Evolutionary conservation across 305 asterid genomes (phyloP), one percentile per base, ranked within the genome.

Genomic region (Plantago coronopus): DNA sequence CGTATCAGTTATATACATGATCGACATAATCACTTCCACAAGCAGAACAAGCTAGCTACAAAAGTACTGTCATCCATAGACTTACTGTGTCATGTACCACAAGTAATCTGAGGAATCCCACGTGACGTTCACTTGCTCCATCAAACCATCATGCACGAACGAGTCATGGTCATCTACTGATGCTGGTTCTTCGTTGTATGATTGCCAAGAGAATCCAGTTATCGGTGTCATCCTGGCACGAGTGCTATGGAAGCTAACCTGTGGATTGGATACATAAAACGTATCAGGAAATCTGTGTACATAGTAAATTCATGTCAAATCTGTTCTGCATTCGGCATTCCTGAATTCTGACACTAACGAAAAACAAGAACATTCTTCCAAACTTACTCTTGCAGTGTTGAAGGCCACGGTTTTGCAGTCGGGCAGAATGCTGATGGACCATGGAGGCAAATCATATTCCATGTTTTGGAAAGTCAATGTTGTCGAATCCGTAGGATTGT

Each of bases 381-480:
- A n/a, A 15, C 82, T 81, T 80, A 89, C 98, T 79, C 57, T 79
- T 17, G 98, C 98, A n/a, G 98, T 89, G 81, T 88, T 91, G 75
- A 74, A 89, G 59, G 80, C 94, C 22, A 66, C 97, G 9, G 78
- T 86, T 68, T 78, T 84, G 87, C 98, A 91, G 73, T 86, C 96
- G 0, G 95, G 98, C 60, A 91, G 82, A 73, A 91, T 89, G 77
- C 86, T 84, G 73, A 91, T 83, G 44, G 98, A 91, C 98, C 98
- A 91, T 27, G 98, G 87, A 70, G 97, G 98, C 70, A 91, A 59
- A 65, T 82, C 76, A 50, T 91, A 84, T 48, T 76, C 87, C 68
- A 23, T 54, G 68, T 84, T 79, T 57, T 69, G 77, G 69, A 86
- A 89, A 50, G 76, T 75, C 65, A 89, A 67, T 67, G 71, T 81